Evolutionary conservation across 345 rosid genomes (phyloP), one percentile per base, ranked within the genome.

Genomic region (Viola odorata): DNA sequence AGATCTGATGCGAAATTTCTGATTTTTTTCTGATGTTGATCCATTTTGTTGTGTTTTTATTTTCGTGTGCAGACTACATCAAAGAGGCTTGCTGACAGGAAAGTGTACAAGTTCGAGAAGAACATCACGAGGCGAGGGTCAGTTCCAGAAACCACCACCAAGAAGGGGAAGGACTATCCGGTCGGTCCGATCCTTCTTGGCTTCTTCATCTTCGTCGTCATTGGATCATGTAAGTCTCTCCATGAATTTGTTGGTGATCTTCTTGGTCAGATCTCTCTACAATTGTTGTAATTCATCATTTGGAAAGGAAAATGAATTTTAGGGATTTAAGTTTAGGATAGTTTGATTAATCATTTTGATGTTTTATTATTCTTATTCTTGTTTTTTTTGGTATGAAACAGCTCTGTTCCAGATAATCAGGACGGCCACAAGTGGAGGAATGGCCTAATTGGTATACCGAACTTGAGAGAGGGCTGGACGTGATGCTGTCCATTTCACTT

Each of bases 391-490:
- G 9, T 68, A 58, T 62, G 62, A 37, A 62, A 65, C 98, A 85
- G 97, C 96, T 69, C 86, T 94, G 8, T 94, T 94, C 82, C 96
- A 94, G 85, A 90, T 94, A 65, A 90, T 87, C 79, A 82, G 97
- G 82, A 88, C 91, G 1, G 95, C 96, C 16, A 80, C 96, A 15
- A 61, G 56, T 13, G 61, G 66, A 40, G 72, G 72, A 38, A 50
- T 66, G 69, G 57, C 69, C 41, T 66, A 50, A 58, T 9, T 8
- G 38, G 41, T 38, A 48, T n/a, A 41, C 57, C 14, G 44, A 44
- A 16, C 9, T 11, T 3, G 50, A 37, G 49, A 38, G 47, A 81
- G 84, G 87, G 90, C 69, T 74, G 73, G 88, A 86, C 87, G 0
- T 85, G 75, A 77, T 16, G 51, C 7, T 37, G 45, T 49, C n/a